A percentile compares a stretch with the other conserved stretches of the same genome.
Evolutionary conservation across 495 filamentous ascomycete genomes (phyloP).

Genomic region (Neurospora sp.): DNA sequence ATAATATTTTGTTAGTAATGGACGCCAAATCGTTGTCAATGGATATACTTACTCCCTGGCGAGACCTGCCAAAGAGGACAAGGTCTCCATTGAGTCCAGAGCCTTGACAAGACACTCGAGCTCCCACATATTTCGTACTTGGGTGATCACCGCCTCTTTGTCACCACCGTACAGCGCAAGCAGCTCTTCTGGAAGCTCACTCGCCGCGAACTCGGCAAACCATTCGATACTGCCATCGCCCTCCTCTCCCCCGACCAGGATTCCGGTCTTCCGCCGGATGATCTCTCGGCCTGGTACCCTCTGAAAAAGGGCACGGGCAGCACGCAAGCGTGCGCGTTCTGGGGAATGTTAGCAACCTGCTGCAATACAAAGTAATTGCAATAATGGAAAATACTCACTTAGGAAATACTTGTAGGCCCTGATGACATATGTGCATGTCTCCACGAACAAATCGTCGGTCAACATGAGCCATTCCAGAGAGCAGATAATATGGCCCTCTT

Average conservation of each 20-base stretch:
- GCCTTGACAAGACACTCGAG: constrained; percentile 59
- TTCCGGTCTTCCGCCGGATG: constrained; percentile 28
- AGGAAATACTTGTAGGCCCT: constrained; percentile 64
- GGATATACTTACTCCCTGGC: constrained; percentile 29
- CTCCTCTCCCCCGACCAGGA: constrained; percentile 6
- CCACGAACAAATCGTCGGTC: constrained; percentile 56
- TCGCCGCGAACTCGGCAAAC: constrained; percentile 30
- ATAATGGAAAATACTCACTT: constrained; percentile 39
- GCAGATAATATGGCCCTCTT: constrained; percentile 65
- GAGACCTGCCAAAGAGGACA: constrained; percentile 35
- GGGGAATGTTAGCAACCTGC: constrained; percentile 16
- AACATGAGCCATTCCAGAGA: constrained; percentile 77
- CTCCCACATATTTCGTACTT: constrained; percentile 58
- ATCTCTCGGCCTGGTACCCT: constrained; percentile 34
- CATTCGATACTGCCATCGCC: constrained; percentile 26
- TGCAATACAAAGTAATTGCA: constrained; percentile 1
- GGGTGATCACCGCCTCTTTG: constrained; percentile 34
- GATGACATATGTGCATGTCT: constrained; percentile 57
- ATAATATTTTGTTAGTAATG: constrained; percentile 1
- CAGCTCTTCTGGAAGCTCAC: constrained; percentile 24
- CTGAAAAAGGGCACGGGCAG: constrained; percentile 52
- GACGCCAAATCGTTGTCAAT: not conserved
- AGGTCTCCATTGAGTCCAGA: constrained; percentile 54
- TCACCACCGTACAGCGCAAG: constrained; percentile 24
- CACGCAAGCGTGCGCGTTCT: constrained; percentile 49